Percentiles rank a stretch among this genome's conserved stretches.
Evolutionary conservation across 805 yeast genomes (phyloP).

Genomic region (Saccharomycopsis sp.): DNA sequence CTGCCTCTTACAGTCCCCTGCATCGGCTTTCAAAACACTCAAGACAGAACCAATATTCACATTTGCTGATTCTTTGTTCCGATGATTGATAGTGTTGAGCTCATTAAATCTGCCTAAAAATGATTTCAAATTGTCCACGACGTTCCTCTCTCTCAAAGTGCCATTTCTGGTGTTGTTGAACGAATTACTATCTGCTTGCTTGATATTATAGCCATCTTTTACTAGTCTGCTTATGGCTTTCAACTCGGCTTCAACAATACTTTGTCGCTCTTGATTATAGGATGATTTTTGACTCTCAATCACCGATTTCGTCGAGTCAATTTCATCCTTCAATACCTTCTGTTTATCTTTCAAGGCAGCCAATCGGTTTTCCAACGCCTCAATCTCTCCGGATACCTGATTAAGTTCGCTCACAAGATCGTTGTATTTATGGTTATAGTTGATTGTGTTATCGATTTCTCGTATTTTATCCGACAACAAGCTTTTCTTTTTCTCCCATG

Average conservation of each 20-base stretch:
- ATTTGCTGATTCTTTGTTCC: not conserved
- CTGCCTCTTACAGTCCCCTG: not conserved
- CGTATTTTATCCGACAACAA: constrained; percentile 1
- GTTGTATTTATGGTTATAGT: constrained; percentile 6
- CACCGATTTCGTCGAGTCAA: constrained; percentile 9
- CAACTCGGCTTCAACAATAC: constrained; percentile 9
- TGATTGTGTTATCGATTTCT: constrained; percentile 9
- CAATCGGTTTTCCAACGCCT: constrained; percentile 11
- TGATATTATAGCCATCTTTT: constrained; percentile 5
- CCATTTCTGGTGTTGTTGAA: not conserved
- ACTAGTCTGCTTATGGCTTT: constrained; percentile 11
- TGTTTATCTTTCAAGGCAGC: constrained; percentile 10
- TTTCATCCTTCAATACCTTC: constrained; percentile 8
- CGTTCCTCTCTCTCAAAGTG: constrained; percentile 13
- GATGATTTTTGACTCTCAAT: constrained; percentile 17
- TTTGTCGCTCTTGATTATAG: not conserved
- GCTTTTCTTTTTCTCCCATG: constrained; percentile 14
- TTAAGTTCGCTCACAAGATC: constrained; percentile 9
- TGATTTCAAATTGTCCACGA: constrained; percentile 16
- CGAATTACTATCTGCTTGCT: not conserved
- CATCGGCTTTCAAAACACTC: not conserved
- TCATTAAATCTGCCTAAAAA: constrained; percentile 8
- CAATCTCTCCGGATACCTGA: constrained; percentile 11
- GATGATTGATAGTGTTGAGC: not conserved
- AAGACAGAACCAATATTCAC: not conserved